Evolutionary conservation across 1,139 yeast species (phyloP).

Genomic region (Debaryomyces singareniensis): DNA sequence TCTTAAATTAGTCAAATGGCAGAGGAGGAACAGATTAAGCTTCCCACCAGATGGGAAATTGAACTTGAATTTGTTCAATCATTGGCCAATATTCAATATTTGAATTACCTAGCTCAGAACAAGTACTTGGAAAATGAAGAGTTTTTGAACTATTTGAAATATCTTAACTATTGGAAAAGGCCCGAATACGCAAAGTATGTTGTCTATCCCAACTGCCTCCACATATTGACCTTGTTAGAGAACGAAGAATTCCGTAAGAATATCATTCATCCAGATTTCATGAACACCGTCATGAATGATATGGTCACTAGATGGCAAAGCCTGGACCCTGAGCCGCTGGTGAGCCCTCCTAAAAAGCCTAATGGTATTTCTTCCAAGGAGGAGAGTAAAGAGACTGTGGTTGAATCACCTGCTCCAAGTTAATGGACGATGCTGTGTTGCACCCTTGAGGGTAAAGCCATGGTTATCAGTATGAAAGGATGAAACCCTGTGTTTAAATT

Average conservation of each 20-base stretch:
- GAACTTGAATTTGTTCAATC: slow-evolving; percentile 82
- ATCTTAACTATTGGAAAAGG: slow-evolving; percentile 68
- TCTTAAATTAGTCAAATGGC: too few species aligned
- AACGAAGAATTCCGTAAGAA: slow-evolving; percentile 50
- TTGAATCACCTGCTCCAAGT: too few species aligned
- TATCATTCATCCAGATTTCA: slow-evolving; percentile 52
- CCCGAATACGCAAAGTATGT: slow-evolving; percentile 62
- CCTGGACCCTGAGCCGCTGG: slow-evolving; percentile 4
- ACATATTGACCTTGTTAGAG: slow-evolving; percentile 54
- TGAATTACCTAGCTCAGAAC: slow-evolving; percentile 69
- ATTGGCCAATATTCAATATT: slow-evolving; percentile 70
- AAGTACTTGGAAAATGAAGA: slow-evolving; percentile 56
- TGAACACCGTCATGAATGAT: slow-evolving; percentile 60
- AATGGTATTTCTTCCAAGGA: too few species aligned
- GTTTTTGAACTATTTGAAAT: slow-evolving; percentile 58
- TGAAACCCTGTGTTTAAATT: too few species aligned
- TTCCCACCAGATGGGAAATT: slow-evolving; percentile 76
- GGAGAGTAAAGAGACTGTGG: too few species aligned
- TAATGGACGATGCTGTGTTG: too few species aligned
- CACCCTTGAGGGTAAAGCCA: too few species aligned
- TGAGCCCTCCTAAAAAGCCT: too few species aligned
- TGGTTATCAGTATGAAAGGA: too few species aligned
- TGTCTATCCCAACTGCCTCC: slow-evolving; percentile 71
- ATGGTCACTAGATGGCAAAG: slow-evolving; percentile 71
- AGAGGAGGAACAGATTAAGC: slow-evolving; percentile 2